A percentile compares a stretch with the other conserved stretches of the same genome.
Evolutionary conservation across 2,329 filamentous ascomycete species (phyloP).

Genomic region (Madurella fahalii): DNA sequence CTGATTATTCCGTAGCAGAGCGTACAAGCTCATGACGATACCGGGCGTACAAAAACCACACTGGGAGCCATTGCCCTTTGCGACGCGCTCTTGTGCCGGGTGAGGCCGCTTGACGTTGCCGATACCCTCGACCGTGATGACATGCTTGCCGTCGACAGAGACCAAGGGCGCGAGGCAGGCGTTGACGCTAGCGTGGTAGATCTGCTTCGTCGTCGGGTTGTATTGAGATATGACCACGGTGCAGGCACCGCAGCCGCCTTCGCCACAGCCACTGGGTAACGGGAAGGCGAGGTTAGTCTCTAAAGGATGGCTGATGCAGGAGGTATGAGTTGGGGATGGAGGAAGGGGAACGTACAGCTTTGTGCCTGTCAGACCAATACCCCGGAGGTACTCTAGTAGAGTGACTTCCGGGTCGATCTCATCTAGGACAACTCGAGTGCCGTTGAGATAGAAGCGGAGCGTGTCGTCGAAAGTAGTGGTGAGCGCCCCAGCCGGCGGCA

Average conservation of each 20-base stretch:
- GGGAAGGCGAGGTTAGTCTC: neutral
- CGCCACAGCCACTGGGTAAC: conserved; percentile 68
- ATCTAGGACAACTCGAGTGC: conserved; percentile 81
- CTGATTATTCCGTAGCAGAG: conserved; percentile 79
- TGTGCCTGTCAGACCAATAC: conserved; percentile 89
- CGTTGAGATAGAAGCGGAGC: conserved; percentile 89
- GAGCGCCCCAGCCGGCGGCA: conserved; percentile 44
- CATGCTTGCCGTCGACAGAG: conserved; percentile 94
- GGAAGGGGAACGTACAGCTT: conserved; percentile 58
- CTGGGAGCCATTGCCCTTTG: conserved; percentile 87
- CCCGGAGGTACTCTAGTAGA: conserved; percentile 85
- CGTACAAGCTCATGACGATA: conserved; percentile 97
- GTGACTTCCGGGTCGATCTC: conserved; percentile 88
- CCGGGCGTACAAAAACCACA: conserved; percentile 94
- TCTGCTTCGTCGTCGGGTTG: conserved; percentile 85
- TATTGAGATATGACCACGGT: conserved; percentile 92
- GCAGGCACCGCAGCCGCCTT: conserved; percentile 94
- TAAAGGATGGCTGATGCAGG: neutral
- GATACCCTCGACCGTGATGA: conserved; percentile 96
- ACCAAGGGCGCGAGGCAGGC: conserved; percentile 90
- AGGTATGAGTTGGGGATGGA: neutral
- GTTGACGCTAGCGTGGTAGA: conserved; percentile 96
- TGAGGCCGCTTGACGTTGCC: conserved; percentile 84
- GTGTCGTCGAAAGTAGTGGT: conserved; percentile 82
- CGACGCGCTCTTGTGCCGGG: conserved; percentile 85